Evolutionary conservation across 2,329 filamentous ascomycete species (phyloP), one percentile per base, ranked within the genome.

Genomic region (Fusarium camptoceras): DNA sequence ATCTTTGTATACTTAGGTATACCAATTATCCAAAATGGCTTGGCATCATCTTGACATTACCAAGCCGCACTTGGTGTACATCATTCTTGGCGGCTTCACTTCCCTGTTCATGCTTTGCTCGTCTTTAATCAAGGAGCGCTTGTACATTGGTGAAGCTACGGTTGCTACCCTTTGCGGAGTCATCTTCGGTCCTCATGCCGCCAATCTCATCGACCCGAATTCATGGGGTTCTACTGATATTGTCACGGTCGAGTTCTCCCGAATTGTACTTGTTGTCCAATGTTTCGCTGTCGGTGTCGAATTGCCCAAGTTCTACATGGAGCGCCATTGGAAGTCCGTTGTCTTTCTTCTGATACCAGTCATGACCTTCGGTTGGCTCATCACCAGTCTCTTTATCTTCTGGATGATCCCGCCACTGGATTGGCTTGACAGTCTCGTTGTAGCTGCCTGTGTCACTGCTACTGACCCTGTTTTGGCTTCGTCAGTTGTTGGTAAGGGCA

Each of bases 141-240:
- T 98, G 77, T 99, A 99, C 84, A 99, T 99, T 80, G 96, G 96
- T 78, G 96, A 99, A 86, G 96, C 96, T 53, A 98, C 96, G 3
- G 93, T 99, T 46, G 94, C 94, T 53, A 97, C 94, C 5, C 82
- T 97, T 50, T 94, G 92, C 77, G 94, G 94, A 70, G 91, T 97
- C 79, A 94, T 96, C 74, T 97, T 97, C 76, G 94, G 94, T 0
- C 94, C 94, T 18, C 90, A 94, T 83, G 93, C 90, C 41, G 92
- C 93, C 63, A 89, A 94, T 74, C 85, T 97, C 41, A 94, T 97
- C 78, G 84, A 95, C 76, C 94, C 91, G 55, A 76, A 81, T 62
- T 84, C 85, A 61, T 97, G 94, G 94, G 93, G 93, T 63, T 94
- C 91, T 74, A 88, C 90, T 69, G 94, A 97, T 81, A 91, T 94